phyloP scores from a whole-genome alignment of 768 basidiomycete genomes.

The Leccinum fibrillosum region DNA sequence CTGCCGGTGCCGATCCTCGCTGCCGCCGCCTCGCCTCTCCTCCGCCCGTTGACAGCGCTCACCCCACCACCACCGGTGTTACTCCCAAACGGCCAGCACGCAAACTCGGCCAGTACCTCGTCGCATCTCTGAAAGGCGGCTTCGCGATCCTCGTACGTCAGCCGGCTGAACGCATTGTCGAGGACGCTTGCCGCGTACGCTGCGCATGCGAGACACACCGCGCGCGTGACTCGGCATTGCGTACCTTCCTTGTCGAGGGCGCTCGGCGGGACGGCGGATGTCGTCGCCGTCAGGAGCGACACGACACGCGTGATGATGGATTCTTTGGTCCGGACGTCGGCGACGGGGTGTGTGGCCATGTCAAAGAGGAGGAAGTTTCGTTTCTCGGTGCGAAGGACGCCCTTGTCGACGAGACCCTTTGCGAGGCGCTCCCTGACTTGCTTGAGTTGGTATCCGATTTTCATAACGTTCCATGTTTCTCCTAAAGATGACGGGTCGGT shows the following conservation, averaged over 20 bases:
- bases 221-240: slow-evolving; percentile 75
- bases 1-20: slow-evolving; percentile 56
- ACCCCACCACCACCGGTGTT: slow-evolving; percentile 20
- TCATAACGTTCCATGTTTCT: slow-evolving; percentile 99
- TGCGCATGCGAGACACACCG: slow-evolving; percentile 84
- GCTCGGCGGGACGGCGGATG: slow-evolving; percentile 69
- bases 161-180: slow-evolving; percentile 86
- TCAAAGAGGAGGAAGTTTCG: slow-evolving; percentile 98
- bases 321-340: slow-evolving; percentile 89
- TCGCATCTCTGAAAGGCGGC: slow-evolving; percentile 91
- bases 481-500: slow-evolving; percentile 44
- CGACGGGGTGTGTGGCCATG: slow-evolving; percentile 99
- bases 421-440: slow-evolving; percentile 97
- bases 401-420: slow-evolving; percentile 97
- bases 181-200: slow-evolving; percentile 94
- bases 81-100: slow-evolving; percentile 81
- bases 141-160: slow-evolving; percentile 92
- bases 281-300: slow-evolving; percentile 76
- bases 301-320: slow-evolving; percentile 73
- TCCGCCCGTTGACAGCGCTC: slow-evolving; percentile 32
- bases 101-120: slow-evolving; percentile 90
- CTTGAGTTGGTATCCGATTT: slow-evolving; percentile 98
- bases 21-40: slow-evolving; percentile 33
- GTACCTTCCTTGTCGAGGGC: slow-evolving; percentile 77
- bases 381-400: slow-evolving; percentile 97